Base-by-base conservation (phyloP, 352 stramenopile species). In the Phytophthora brassicae region DNA sequence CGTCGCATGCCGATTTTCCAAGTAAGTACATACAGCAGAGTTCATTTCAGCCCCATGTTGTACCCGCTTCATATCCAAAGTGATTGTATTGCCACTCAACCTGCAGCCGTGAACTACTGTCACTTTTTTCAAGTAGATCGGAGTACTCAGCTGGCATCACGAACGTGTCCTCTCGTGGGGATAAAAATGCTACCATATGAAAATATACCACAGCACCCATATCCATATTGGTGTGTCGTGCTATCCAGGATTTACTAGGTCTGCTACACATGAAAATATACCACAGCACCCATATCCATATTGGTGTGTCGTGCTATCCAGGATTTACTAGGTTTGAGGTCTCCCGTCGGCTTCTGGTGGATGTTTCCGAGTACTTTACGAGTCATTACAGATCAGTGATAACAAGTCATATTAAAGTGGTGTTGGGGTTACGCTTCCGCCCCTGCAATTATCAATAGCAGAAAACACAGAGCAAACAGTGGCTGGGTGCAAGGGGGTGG, bases 271-370 rank as follows among this genome's bases (percentile, higher is more conserved):
- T n/a, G n/a, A n/a, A n/a, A n/a, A n/a, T n/a, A n/a, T n/a, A n/a
- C n/a, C n/a, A n/a, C n/a, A n/a, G n/a, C n/a, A n/a, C n/a, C n/a
- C n/a, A n/a, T n/a, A n/a, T n/a, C n/a, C n/a, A n/a, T n/a, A n/a
- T n/a, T 44, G 38, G 38, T 8, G 35, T 42, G 35, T 42, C 14
- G 19, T 47, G 42, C 33, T 31, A 43, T 20, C 36, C 46, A 64
- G 35, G 28, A 49, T 13, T 36, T 64, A 9, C 16, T 47, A 4
- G 72, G 68, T 26, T 54, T 89, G 23, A 50, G 66, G 9, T 57
- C 70, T 6, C 47, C 86, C 0, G 74, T 72, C 12, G 51, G 53
- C 29, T 71, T 59, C 6, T 88, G 79, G n/a, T n/a, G n/a, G n/a
- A n/a, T n/a, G n/a, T n/a, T n/a, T n/a, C n/a, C n/a, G n/a, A n/a